These are phyloP conservation scores for Barnettozyma salicaria DNA, from an alignment of 805 yeast species.

Conservation along the genomic window DNA sequence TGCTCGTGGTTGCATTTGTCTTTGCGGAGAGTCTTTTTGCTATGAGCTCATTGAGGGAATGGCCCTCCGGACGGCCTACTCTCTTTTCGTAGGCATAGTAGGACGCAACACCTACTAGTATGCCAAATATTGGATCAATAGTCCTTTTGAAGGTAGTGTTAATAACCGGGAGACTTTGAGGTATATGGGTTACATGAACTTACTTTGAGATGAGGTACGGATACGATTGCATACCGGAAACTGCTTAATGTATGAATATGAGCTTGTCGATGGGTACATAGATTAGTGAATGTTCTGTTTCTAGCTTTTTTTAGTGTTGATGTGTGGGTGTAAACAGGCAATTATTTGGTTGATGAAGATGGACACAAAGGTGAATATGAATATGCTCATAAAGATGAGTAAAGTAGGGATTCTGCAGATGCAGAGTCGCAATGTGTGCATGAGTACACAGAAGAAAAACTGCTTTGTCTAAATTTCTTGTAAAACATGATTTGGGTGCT, in stretches of 20 bases:
- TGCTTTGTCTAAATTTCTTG: too few species aligned
- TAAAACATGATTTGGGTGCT: too few species aligned
- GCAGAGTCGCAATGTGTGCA: too few species aligned
- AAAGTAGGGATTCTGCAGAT: too few species aligned
- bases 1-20: background rate
- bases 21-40: constrained; percentile 26
- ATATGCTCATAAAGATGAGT: too few species aligned
- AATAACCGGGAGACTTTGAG: background rate
- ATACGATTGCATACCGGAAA: constrained; percentile 10
- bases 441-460: too few species aligned
- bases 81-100: constrained; percentile 60
- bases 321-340: too few species aligned
- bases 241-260: background rate
- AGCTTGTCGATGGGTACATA: too few species aligned
- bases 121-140: constrained; percentile 61
- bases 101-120: constrained; percentile 55
- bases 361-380: too few species aligned
- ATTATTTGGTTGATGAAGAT: too few species aligned
- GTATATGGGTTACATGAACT: constrained; percentile 1
- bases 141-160: constrained; percentile 29
- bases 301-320: too few species aligned
- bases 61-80: constrained; percentile 53
- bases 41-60: constrained; percentile 49
- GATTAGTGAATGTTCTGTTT: too few species aligned
- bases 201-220: constrained; percentile 25